Conservation (phyloP, 257 asterid species). For the Ligustrum vulgare region DNA sequence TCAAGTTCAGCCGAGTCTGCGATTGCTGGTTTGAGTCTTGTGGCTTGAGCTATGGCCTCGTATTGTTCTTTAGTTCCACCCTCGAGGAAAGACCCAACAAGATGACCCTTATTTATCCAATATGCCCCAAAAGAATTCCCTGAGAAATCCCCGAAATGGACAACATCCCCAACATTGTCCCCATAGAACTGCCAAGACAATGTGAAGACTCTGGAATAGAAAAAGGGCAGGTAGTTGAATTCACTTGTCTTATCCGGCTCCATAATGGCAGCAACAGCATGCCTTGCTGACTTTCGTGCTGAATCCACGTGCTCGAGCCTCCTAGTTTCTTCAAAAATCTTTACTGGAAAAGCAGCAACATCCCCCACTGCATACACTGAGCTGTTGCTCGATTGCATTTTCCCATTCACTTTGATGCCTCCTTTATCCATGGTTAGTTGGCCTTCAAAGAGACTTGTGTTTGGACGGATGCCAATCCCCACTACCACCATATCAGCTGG, state of each 20-base stretch:
- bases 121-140: conserved; percentile 64
- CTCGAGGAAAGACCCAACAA: conserved; percentile 84
- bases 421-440: conserved; percentile 88
- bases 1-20: conserved; percentile 57
- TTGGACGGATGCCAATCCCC: conserved; percentile 93
- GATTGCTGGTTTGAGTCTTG: conserved; percentile 56
- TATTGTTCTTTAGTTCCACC: conserved; percentile 89
- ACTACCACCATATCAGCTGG: conserved; percentile 85
- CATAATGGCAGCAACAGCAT: conserved; percentile 71
- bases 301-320: conserved; percentile 88
- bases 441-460: conserved; percentile 86
- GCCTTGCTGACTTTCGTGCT: conserved; percentile 77
- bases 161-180: conserved; percentile 64
- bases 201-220: conserved; percentile 83
- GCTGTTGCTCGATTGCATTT: conserved; percentile 74
- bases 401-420: conserved; percentile 80
- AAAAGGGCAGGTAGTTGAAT: conserved; percentile 78
- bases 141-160: conserved; percentile 69
- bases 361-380: conserved; percentile 87
- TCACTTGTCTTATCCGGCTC: conserved; percentile 57
- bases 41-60: conserved; percentile 60
- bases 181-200: conserved; percentile 91
- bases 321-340: conserved; percentile 64
- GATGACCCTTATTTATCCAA: conserved; percentile 68
- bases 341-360: conserved; percentile 83